Percentiles rank a stretch among this genome's conserved stretches.
Conservation (phyloP, 495 filamentous ascomycete species). For the Cladorrhinum samala region DNA sequence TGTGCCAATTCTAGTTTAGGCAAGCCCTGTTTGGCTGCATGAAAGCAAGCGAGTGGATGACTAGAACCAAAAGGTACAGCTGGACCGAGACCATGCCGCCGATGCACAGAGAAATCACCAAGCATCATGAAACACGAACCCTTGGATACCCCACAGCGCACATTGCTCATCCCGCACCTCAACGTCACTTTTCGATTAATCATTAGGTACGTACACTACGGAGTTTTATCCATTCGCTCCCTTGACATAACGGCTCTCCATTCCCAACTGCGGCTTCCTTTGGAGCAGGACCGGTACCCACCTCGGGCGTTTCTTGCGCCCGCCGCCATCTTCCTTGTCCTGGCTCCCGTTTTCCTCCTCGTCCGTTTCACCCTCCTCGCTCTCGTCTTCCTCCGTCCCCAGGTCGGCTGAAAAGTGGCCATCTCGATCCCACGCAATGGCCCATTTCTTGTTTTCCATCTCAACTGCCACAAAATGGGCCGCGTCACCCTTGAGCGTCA, state of each 20-base stretch:
- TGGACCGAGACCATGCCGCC: not conserved
- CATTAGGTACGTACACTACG: constrained; percentile 23
- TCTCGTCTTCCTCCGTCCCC: constrained; percentile 16
- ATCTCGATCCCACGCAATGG: constrained; percentile 38
- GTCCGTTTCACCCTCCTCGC: no score
- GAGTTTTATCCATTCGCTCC: constrained; percentile 26
- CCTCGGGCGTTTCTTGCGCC: not conserved
- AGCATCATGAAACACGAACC: constrained; percentile 5
- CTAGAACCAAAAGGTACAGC: constrained; percentile 3
- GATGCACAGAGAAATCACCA: not conserved
- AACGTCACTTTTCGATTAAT: constrained; percentile 2
- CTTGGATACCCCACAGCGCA: not conserved
- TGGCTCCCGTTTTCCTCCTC: constrained; percentile 19
- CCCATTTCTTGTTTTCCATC: constrained; percentile 40
- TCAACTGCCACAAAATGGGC: constrained; percentile 38
- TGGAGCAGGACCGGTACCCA: constrained; percentile 28
- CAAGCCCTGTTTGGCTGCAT: constrained; percentile 9
- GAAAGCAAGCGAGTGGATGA: not conserved
- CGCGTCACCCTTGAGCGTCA: constrained; percentile 44
- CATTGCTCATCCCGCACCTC: constrained; percentile 1
- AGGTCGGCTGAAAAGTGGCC: constrained; percentile 20
- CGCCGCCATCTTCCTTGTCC: constrained; percentile 13
- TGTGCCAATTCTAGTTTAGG: not conserved
- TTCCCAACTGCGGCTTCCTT: constrained; percentile 28
- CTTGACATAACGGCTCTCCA: constrained; percentile 37